These are phyloP conservation scores for Trichoderma lentiforme DNA, from an alignment of 2,329 filamentous ascomycete species.

Conservation along the genomic window DNA sequence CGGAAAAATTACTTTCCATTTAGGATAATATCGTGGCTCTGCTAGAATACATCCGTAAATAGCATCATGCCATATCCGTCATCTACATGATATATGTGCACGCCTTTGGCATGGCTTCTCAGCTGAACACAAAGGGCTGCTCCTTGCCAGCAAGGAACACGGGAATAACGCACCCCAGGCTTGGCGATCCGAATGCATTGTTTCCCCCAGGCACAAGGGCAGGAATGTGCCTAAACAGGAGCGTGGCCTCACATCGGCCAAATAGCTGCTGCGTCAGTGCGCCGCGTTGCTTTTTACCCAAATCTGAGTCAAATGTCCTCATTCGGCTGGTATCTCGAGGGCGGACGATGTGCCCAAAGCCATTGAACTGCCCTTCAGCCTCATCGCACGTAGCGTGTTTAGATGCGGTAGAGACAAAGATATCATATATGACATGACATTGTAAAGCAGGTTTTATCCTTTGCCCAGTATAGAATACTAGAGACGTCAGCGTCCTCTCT, in stretches of 20 bases:
- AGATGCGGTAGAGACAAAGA: not conserved
- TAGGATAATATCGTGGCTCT: not conserved
- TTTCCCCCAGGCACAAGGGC: not conserved
- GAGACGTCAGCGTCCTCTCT: not conserved
- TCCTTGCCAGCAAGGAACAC: not conserved
- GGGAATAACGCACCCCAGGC: not conserved
- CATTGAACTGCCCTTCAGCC: not conserved
- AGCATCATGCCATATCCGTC: not conserved
- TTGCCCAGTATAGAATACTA: not conserved
- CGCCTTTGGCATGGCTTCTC: not conserved
- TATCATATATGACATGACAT: not conserved
- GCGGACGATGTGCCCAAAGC: not conserved
- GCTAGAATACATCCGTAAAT: not conserved
- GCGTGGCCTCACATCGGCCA: not conserved
- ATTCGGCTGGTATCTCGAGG: not conserved
- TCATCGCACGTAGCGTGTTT: not conserved
- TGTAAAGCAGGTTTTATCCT: not conserved
- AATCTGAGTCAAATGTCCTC: not conserved
- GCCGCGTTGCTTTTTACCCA: not conserved
- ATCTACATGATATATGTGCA: not conserved
- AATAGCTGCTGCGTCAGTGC: not conserved
- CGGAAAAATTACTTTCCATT: not conserved
- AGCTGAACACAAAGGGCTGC: not conserved
- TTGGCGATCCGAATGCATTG: not conserved
- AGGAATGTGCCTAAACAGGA: not conserved